These are phyloP conservation scores for Komagataella populi DNA, from an alignment of 805 yeast genomes.

Conservation along the genomic window DNA sequence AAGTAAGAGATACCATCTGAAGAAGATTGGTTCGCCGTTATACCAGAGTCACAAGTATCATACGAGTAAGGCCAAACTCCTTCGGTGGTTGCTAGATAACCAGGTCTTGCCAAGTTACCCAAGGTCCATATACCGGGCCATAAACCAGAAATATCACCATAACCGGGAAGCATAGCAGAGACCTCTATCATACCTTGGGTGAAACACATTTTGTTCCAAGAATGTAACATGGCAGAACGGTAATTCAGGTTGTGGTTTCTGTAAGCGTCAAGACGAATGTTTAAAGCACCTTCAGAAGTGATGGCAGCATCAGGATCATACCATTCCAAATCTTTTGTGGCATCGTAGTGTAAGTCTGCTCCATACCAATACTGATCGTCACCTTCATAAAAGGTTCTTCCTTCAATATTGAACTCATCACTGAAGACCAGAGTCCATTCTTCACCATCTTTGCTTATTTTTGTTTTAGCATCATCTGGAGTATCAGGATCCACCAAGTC, in stretches of 20 bases:
- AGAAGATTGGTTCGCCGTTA: conserved; percentile 85
- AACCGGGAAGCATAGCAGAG: conserved; percentile 67
- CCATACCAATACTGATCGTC: conserved; percentile 91
- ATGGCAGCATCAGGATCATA: conserved; percentile 83
- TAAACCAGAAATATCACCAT: conserved; percentile 65
- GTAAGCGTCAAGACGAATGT: conserved; percentile 67
- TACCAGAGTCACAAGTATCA: conserved; percentile 83
- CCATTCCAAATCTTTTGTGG: conserved; percentile 89
- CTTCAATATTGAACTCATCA: conserved; percentile 84
- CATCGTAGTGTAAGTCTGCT: conserved; percentile 71
- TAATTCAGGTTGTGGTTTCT: conserved; percentile 67
- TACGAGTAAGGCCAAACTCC: conserved; percentile 95
- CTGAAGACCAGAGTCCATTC: conserved; percentile 71
- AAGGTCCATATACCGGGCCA: conserved; percentile 98
- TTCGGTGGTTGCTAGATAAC: conserved; percentile 74
- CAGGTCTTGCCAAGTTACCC: conserved; percentile 91
- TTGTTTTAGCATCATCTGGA: conserved; percentile 31
- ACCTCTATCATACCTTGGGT: conserved; percentile 74
- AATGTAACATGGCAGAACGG: conserved; percentile 84
- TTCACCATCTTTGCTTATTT: conserved; percentile 45
- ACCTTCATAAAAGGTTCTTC: conserved; percentile 80
- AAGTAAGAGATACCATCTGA: conserved; percentile 79
- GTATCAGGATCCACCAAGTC: conserved; percentile 62
- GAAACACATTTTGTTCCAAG: conserved; percentile 87
- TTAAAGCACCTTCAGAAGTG: conserved; percentile 61